A percentile compares a stretch with the other conserved stretches of the same genome.
These are phyloP conservation scores for Quercus aquifolioides DNA, from an alignment of 306 rosid species.

Conservation along the genomic window DNA sequence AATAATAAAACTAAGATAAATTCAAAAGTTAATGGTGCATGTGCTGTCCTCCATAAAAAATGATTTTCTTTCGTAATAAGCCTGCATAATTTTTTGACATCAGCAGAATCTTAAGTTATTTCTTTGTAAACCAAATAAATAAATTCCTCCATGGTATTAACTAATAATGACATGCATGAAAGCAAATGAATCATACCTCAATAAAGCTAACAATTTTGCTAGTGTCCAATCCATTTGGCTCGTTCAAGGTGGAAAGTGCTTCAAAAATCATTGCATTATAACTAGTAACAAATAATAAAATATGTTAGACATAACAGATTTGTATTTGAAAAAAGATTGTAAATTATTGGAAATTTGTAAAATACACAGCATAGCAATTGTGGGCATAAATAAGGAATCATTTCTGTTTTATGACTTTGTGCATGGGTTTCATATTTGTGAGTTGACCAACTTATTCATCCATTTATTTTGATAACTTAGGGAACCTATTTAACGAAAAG, in stretches of 20 bases:
- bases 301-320: neutral
- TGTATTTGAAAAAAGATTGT: neutral
- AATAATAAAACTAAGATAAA: neutral
- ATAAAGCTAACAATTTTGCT: slow-evolving; percentile 33
- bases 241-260: slow-evolving; percentile 29
- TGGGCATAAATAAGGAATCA: neutral
- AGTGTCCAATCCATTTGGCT: slow-evolving; percentile 36
- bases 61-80: neutral
- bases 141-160: neutral
- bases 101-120: neutral
- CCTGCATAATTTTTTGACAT: neutral
- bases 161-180: neutral
- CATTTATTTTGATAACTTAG: no score
- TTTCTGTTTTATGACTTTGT: neutral
- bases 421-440: neutral
- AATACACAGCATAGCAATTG: neutral
- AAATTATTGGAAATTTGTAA: neutral
- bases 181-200: slow-evolving; percentile 25
- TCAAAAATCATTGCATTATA: slow-evolving; percentile 34
- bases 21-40: neutral
- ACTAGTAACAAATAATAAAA: slow-evolving; percentile 9
- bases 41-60: neutral
- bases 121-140: neutral
- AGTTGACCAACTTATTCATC: neutral
- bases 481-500: no score